Conservation (phyloP, 2,329 filamentous ascomycete genomes). For the Penicillium sp. region DNA sequence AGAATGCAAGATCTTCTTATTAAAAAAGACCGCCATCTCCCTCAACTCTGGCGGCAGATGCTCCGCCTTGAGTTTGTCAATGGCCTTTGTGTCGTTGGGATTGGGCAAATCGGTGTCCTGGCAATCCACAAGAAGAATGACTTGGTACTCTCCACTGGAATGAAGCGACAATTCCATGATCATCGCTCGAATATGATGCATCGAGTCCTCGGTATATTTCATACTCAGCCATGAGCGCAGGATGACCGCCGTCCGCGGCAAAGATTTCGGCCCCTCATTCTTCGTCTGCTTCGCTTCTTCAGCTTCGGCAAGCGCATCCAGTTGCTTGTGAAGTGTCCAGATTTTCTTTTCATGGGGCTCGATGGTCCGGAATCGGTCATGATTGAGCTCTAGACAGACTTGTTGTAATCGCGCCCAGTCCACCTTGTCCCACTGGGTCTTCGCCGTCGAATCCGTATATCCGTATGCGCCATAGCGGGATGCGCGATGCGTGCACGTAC, state of each 20-base stretch:
- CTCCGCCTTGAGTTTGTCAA: conserved; percentile 5
- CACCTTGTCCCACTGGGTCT: conserved; percentile 52
- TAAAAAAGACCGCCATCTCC: conserved; percentile 10
- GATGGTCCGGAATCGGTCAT: conserved; percentile 33
- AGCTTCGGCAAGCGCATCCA: conserved; percentile 1
- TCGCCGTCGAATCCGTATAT: conserved; percentile 1
- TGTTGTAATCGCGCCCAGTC: conserved; percentile 66
- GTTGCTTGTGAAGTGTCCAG: conserved; percentile 4
- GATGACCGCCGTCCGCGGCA: conserved; percentile 65
- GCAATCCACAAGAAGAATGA: conserved; percentile 79
- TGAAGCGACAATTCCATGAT: conserved; percentile 74
- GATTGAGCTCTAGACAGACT: conserved; percentile 60
- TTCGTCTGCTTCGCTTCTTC: neutral
- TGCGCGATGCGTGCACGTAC: conserved; percentile 6
- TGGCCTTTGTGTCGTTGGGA: conserved; percentile 1
- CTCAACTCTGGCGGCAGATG: conserved; percentile 8
- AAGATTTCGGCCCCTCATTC: neutral
- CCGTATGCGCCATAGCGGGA: conserved; percentile 15
- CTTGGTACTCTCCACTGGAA: conserved; percentile 78
- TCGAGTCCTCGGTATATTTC: conserved; percentile 71
- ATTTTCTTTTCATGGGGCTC: neutral
- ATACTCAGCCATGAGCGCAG: conserved; percentile 79
- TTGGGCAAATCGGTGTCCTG: conserved; percentile 66
- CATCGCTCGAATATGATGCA: conserved; percentile 74
- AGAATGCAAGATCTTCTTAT: conserved; percentile 4